Percentiles rank a stretch among this genome's conserved stretches.
phyloP scores from a whole-genome alignment of 1,284 basidiomycete genomes.

The Trametes hirsuta region DNA sequence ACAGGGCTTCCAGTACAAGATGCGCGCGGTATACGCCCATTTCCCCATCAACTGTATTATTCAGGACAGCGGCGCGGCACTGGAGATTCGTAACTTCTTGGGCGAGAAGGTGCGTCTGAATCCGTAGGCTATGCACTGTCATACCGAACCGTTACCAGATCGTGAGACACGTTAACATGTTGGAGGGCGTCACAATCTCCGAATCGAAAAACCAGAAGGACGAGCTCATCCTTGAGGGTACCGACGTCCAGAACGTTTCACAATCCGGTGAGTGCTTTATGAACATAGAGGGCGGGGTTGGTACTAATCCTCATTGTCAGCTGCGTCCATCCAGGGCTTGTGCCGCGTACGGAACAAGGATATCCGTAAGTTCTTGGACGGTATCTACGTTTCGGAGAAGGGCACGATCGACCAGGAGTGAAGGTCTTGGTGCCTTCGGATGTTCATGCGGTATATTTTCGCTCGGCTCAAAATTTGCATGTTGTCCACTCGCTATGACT shows the following conservation, averaged over 20 bases:
- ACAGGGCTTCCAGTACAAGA: constrained; percentile 99
- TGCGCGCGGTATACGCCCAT: constrained; percentile 99
- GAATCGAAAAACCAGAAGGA: constrained; percentile 98
- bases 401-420: constrained; percentile 58
- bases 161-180: constrained; percentile 92
- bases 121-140: background rate
- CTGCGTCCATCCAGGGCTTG: constrained; percentile 93
- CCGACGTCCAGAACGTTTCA: constrained; percentile 95
- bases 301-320: constrained; percentile 41
- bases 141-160: constrained; percentile 50
- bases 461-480: constrained; percentile 28
- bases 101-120: constrained; percentile 79
- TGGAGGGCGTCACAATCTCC: constrained; percentile 84
- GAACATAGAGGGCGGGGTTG: background rate
- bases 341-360: constrained; percentile 98
- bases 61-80: constrained; percentile 73
- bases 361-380: constrained; percentile 93
- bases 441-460: constrained; percentile 27
- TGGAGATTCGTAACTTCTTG: constrained; percentile 99
- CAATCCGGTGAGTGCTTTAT: constrained; percentile 71
- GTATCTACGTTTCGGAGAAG: constrained; percentile 93
- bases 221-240: constrained; percentile 90
- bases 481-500: constrained; percentile 22
- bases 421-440: constrained; percentile 22
- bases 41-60: constrained; percentile 99